Evolutionary conservation across 495 filamentous ascomycete genomes (phyloP).

Genomic region (Neurospora sp.): DNA sequence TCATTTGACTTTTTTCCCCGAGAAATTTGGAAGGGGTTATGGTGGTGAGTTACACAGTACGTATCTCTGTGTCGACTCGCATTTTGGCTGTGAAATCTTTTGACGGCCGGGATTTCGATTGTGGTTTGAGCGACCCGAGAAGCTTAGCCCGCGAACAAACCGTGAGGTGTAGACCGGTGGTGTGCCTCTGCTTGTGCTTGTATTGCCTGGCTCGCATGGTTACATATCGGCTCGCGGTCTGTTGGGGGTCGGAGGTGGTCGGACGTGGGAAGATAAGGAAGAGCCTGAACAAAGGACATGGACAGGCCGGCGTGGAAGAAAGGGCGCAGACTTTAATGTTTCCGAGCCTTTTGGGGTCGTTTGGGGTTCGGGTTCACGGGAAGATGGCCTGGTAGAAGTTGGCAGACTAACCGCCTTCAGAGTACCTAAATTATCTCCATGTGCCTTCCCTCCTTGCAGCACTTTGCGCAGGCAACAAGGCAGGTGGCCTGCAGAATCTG

Average conservation of each 20-base stretch:
- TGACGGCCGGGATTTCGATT: not conserved
- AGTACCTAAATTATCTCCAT: not conserved
- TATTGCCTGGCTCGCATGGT: not conserved
- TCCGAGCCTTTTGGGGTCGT: not conserved
- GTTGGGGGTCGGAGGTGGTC: not conserved
- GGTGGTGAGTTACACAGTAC: not conserved
- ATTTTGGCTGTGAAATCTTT: not conserved
- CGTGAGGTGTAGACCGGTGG: not conserved
- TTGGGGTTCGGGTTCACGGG: not conserved
- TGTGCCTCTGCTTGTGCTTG: not conserved
- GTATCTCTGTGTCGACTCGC: not conserved
- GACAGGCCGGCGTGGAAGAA: not conserved
- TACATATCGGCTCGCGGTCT: not conserved
- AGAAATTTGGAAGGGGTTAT: not conserved
- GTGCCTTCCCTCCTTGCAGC: not conserved
- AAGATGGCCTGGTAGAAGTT: not conserved
- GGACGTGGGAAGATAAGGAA: not conserved
- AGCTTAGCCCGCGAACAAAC: not conserved
- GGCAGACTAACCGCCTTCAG: not conserved
- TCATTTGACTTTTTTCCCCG: not conserved
- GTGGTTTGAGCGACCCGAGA: not conserved
- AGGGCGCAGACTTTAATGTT: not conserved
- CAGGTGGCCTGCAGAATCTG: conserved; percentile 3
- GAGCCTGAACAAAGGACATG: not conserved
- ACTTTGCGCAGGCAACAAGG: not conserved